Percentiles rank a stretch among this genome's conserved stretches.
phyloP scores from a whole-genome alignment of 2,329 filamentous ascomycete genomes.

The Ophiostoma fasciatum region DNA sequence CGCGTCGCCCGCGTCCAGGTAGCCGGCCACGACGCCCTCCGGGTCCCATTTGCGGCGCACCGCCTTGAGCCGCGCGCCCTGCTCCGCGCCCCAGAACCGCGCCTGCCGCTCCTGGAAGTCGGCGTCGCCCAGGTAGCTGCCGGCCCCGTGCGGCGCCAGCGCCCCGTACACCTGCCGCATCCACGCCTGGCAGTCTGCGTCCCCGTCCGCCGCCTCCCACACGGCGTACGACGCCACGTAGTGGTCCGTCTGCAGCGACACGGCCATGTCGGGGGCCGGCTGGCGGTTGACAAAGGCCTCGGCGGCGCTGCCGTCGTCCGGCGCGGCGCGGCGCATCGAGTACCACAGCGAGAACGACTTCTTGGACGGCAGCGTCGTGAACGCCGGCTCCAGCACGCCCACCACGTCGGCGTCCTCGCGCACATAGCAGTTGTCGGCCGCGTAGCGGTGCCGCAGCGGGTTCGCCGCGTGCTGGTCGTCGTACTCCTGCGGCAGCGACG shows the following conservation, averaged over 20 bases:
- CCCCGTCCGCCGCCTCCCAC: conserved; percentile 32
- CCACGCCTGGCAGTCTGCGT: conserved; percentile 29
- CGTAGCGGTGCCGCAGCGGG: conserved; percentile 33
- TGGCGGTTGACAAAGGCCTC: no score
- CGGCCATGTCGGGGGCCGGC: conserved; percentile 29
- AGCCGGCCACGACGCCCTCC: conserved; percentile 8
- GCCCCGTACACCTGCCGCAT: conserved; percentile 24
- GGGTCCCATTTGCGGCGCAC: conserved; percentile 7
- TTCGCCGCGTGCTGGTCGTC: conserved; percentile 28
- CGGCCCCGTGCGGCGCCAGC: conserved; percentile 26
- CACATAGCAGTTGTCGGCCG: conserved; percentile 35
- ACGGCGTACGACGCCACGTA: conserved; percentile 39
- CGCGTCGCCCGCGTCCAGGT: conserved; percentile 8
- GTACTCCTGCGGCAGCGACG: conserved; percentile 27
- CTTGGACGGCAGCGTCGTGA: conserved; percentile 29
- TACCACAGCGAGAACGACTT: conserved; percentile 35
- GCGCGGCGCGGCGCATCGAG: conserved; percentile 33
- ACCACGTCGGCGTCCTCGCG: conserved; percentile 30
- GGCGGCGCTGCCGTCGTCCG: no score
- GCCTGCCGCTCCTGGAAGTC: conserved; percentile 34
- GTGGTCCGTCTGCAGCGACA: conserved; percentile 39
- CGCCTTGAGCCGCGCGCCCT: conserved; percentile 6
- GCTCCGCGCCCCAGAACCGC: conserved; percentile 30
- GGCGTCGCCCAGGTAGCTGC: conserved; percentile 39
- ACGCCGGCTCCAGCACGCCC: conserved; percentile 28